phyloP scores from a whole-genome alignment of 345 rosid species.

The Clausena lansium region DNA sequence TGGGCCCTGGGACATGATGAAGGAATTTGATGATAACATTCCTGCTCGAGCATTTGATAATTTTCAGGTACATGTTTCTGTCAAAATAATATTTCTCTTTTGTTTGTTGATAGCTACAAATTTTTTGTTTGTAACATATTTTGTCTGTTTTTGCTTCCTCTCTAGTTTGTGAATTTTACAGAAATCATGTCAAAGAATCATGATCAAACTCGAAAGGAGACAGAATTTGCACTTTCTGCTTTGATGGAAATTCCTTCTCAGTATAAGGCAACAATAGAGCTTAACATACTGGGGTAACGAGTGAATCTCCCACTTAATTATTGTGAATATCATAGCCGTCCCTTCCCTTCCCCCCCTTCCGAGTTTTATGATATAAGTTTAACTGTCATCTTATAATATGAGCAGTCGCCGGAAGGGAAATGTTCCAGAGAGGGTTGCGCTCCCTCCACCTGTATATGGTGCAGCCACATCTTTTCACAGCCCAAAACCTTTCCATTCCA shows the following conservation, averaged over 20 bases:
- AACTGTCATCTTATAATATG: constrained; percentile 14
- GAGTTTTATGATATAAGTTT: constrained; percentile 16
- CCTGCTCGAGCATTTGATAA: constrained; percentile 94
- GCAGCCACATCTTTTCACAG: constrained; percentile 33
- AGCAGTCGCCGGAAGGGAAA: constrained; percentile 52
- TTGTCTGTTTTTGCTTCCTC: constrained; percentile 7
- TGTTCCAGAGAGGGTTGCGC: constrained; percentile 56
- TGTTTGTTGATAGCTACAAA: not conserved
- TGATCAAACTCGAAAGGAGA: constrained; percentile 61
- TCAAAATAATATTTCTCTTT: not conserved
- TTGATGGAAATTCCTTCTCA: constrained; percentile 97
- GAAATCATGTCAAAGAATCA: constrained; percentile 83
- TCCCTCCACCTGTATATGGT: constrained; percentile 72
- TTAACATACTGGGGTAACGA: constrained; percentile 72
- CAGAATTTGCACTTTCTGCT: constrained; percentile 86
- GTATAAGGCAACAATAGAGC: constrained; percentile 90
- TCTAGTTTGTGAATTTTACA: constrained; percentile 91
- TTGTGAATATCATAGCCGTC: not conserved
- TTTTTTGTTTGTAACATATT: not conserved
- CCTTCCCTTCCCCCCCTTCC: not conserved
- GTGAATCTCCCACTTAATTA: not conserved
- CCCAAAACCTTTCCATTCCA: constrained; percentile 36
- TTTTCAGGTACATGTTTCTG: constrained; percentile 65
- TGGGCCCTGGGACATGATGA: constrained; percentile 99
- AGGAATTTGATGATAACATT: constrained; percentile 93